These are phyloP conservation scores for Stellera chamaejasme DNA, from an alignment of 345 rosid species.

Conservation along the genomic window DNA sequence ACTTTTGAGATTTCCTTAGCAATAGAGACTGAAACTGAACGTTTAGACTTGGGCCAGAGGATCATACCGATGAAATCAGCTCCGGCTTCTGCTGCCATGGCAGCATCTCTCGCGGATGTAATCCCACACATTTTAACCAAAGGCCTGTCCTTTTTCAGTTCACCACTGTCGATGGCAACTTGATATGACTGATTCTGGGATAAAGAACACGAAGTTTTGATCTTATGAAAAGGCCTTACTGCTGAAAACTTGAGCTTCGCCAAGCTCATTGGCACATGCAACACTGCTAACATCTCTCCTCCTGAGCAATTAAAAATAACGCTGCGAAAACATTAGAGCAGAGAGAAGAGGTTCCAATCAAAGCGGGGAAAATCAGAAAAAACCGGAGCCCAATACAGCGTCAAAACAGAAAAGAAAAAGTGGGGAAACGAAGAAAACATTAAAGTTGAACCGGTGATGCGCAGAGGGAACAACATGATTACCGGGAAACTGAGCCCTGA, in stretches of 20 bases:
- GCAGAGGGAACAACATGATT: no score
- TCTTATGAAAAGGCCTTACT: constrained; percentile 9
- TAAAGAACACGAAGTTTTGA: constrained; percentile 16
- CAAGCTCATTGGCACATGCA: no score
- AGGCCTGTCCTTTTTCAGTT: constrained; percentile 25
- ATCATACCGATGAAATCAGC: constrained; percentile 85
- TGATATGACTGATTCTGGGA: constrained; percentile 17
- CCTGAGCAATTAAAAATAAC: no score
- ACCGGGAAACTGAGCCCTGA: no score
- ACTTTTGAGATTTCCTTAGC: constrained; percentile 82
- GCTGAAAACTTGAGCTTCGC: background rate
- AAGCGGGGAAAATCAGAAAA: no score
- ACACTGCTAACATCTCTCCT: no score
- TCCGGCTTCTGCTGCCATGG: constrained; percentile 84
- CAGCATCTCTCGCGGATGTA: constrained; percentile 72
- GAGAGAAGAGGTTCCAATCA: no score
- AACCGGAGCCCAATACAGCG: no score
- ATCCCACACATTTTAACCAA: constrained; percentile 87
- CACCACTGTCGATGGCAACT: constrained; percentile 11
- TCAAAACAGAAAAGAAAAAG: no score
- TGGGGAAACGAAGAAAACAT: no score
- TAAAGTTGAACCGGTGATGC: no score
- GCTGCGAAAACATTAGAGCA: no score
- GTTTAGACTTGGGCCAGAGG: constrained; percentile 78
- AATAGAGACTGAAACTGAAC: constrained; percentile 58